Percentiles rank a stretch among this genome's conserved stretches.
These are phyloP conservation scores for Rhizophagus prolifer DNA, from an alignment of 192 early-diverging fungal species.

Conservation along the genomic window DNA sequence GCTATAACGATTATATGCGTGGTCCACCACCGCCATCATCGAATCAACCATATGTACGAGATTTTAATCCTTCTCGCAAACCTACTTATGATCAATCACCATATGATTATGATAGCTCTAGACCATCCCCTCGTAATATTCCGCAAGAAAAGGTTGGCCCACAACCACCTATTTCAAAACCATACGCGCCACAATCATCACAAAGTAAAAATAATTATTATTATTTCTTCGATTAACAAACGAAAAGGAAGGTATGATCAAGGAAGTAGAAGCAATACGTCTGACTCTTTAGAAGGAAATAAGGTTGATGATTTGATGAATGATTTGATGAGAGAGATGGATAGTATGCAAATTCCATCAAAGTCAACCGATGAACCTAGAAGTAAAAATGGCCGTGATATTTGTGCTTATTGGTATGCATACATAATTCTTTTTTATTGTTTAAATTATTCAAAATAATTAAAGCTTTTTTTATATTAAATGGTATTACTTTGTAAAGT, in stretches of 20 bases:
- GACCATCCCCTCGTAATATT: not conserved
- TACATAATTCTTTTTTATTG: not conserved
- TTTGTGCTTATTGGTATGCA: conserved; percentile 57
- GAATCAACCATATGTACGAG: not conserved
- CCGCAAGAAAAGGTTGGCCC: not conserved
- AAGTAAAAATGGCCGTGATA: conserved; percentile 23
- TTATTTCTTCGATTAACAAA: not conserved
- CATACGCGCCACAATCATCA: not conserved
- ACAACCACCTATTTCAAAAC: not conserved
- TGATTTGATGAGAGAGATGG: conserved; percentile 44
- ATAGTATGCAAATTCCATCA: conserved; percentile 37
- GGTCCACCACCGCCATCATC: not conserved
- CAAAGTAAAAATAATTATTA: not conserved
- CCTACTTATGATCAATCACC: no score
- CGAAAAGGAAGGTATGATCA: not conserved
- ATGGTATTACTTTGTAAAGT: not conserved
- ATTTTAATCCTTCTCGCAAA: no score
- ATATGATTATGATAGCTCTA: not conserved
- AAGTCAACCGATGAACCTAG: conserved; percentile 8
- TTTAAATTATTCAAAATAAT: not conserved
- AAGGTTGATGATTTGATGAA: conserved; percentile 45
- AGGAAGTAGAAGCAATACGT: not conserved
- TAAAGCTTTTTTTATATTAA: not conserved
- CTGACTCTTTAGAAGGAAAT: conserved; percentile 26
- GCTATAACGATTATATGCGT: not conserved